Evolutionary conservation across 179 eudicot species (phyloP), one percentile per base, ranked within the genome.

Genomic region (Patellifolia procumbens): DNA sequence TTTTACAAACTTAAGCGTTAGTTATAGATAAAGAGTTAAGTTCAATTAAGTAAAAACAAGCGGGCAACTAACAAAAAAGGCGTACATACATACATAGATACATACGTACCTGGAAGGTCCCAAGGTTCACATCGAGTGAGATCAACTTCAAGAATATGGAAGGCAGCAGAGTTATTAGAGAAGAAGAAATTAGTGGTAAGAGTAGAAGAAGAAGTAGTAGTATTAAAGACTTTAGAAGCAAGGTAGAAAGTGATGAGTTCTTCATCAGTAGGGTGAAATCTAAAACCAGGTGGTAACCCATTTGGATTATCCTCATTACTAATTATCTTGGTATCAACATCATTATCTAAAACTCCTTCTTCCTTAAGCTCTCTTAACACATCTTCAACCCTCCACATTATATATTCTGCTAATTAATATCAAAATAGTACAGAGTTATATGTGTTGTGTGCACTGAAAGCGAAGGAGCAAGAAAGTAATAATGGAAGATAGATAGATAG

Each of bases 181-280:
- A 66, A 22, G 31, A 58, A 53, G 0, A 37, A 4, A 37, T 22
- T 31, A 26, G 53, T 4, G 16, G 53, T 4, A 37, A 72, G 2
- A 15, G 72, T 67, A 62, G 45, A 15, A 43, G 68, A 12, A 20
- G 37, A 2, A 48, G 35, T 28, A 73, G 46, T 72, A 59, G 62
- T 53, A 28, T 46, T 43, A 31, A 88, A 87, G 75, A 91, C 91
- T 68, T 92, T 91, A 2, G 96, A 83, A 82, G 96, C 92, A 10
- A 92, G 84, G 49, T 92, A 92, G 63, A 81, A 92, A 7, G 92
- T 86, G 32, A 92, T 79, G 45, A 92, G 91, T 69, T 92, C 97
- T 79, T 89, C 96, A 79, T 92, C 97, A 12, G 94, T 92, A 0
- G 97, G 97, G 77, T 92, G 97, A 68, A 92, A 92, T 68, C 96